phyloP scores from a whole-genome alignment of 805 yeast genomes.

The Candida anglica region DNA sequence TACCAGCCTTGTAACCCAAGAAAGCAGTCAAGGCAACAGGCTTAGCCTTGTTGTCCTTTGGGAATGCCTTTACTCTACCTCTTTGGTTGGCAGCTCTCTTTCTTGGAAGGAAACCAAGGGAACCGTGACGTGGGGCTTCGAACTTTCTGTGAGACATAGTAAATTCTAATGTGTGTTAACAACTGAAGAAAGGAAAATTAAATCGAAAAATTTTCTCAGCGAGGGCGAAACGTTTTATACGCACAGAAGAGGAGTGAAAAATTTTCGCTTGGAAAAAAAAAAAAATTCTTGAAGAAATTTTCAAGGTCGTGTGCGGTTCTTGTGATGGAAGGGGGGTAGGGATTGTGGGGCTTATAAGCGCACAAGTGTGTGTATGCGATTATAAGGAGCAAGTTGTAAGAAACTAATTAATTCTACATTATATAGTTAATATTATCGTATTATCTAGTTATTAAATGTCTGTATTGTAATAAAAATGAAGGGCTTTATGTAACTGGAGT shows the following conservation, averaged over 20 bases:
- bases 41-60: conserved; percentile 96
- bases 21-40: conserved; percentile 98
- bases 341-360: not conserved
- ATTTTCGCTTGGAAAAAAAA: conserved; percentile 1
- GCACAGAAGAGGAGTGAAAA: conserved; percentile 3
- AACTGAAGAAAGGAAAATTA: conserved; percentile 18
- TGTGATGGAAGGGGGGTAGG: not conserved
- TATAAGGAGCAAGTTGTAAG: too few relatives aligned
- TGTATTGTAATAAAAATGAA: too few relatives aligned
- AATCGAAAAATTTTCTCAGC: not conserved
- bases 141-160: conserved; percentile 99
- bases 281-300: too few relatives aligned
- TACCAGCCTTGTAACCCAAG: conserved; percentile 99
- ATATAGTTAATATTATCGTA: too few relatives aligned
- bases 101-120: conserved; percentile 99
- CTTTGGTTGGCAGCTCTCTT: conserved; percentile 98
- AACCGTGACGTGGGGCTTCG: conserved; percentile 99
- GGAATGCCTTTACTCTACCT: conserved; percentile 99
- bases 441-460: too few relatives aligned
- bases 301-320: not conserved
- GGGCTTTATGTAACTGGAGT: too few relatives aligned
- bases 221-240: too few relatives aligned
- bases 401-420: too few relatives aligned
- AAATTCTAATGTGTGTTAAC: conserved; percentile 17
- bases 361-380: too few relatives aligned